A percentile compares a stretch with the other conserved stretches of the same genome.
These are phyloP conservation scores for Termitomyces sp. DNA, from an alignment of 768 basidiomycete genomes.

Conservation along the genomic window DNA sequence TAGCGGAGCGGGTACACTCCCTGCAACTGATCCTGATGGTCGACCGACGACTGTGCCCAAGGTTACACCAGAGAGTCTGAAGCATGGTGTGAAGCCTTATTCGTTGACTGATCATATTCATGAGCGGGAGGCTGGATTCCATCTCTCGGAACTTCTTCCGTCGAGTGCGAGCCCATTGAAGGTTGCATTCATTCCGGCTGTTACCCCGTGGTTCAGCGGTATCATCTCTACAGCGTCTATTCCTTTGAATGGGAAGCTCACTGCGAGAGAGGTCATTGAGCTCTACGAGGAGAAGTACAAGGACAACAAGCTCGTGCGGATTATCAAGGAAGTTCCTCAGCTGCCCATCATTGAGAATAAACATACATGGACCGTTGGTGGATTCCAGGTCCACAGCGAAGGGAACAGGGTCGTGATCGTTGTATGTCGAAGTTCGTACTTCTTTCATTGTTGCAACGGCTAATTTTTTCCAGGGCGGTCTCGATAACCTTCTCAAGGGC, in stretches of 20 bases:
- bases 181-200: constrained; percentile 83
- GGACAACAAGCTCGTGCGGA: constrained; percentile 67
- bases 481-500: constrained; percentile 97
- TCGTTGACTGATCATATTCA: constrained; percentile 96
- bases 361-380: constrained; percentile 90
- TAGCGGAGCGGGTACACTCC: constrained; percentile 90
- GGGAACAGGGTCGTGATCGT: constrained; percentile 94
- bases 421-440: constrained; percentile 40
- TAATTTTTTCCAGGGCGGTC: constrained; percentile 59
- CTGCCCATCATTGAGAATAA: constrained; percentile 73
- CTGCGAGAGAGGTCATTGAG: constrained; percentile 67
- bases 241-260: constrained; percentile 64
- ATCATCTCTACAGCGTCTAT: constrained; percentile 87
- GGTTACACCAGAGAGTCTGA: constrained; percentile 71
- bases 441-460: neutral
- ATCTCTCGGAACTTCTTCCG: constrained; percentile 64
- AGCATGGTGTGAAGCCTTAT: constrained; percentile 79
- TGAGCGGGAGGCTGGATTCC: constrained; percentile 89
- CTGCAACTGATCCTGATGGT: constrained; percentile 64
- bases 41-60: constrained; percentile 78
- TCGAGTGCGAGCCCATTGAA: constrained; percentile 34
- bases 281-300: constrained; percentile 79
- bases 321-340: constrained; percentile 68
- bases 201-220: constrained; percentile 95
- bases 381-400: constrained; percentile 87